Base-by-base conservation (phyloP, 805 yeast genomes). In the Lipomyces yamadae region DNA sequence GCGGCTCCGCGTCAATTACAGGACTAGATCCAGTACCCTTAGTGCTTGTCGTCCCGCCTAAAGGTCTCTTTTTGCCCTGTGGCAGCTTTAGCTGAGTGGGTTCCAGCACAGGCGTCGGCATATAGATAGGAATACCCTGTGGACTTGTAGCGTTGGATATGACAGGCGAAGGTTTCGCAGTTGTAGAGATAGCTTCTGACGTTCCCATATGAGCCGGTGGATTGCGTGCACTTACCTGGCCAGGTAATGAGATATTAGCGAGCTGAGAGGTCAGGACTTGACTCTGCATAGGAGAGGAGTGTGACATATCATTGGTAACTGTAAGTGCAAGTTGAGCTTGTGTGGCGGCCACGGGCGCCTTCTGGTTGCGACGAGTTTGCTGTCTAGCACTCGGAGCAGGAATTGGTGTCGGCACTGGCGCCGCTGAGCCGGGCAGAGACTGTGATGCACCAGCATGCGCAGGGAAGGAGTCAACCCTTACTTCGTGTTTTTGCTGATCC, bases 41-140 rank as follows among this genome's bases (percentile, higher is more conserved):
- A 29, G 30, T 10, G 24, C 30, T 45, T 1, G 54, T n/a, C 10
- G 64, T n/a, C 5, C 35, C 61, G 2, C 56, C 61, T 18, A 61
- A 50, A 24, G 69, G 58, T 11, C 71, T 61, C 58, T 67, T 67
- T 11, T 68, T 39, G 18, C 34, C n/a, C 33, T 48, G 50, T 4
- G 71, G 71, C 48, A 68, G 35, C 50, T 68, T 68, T 15, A 68
- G 56, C 55, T 68, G 71, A 32, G 68, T 33, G 29, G 45, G 18
- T 15, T 65, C 71, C 33, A 68, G 37, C 53, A n/a, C 66, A 4
- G 45, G 37, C 18, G 55, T 52, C 35, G 56, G 63, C 15, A 70
- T 68, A 52, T 68, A 68, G 4, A 68, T 55, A 35, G 71, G 71
- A 10, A 68, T 68, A 7, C 70, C 71, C 37, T 67, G 70, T 13